phyloP scores from a whole-genome alignment of 2,329 filamentous ascomycete genomes.

The Stachybotrys chartarum region DNA sequence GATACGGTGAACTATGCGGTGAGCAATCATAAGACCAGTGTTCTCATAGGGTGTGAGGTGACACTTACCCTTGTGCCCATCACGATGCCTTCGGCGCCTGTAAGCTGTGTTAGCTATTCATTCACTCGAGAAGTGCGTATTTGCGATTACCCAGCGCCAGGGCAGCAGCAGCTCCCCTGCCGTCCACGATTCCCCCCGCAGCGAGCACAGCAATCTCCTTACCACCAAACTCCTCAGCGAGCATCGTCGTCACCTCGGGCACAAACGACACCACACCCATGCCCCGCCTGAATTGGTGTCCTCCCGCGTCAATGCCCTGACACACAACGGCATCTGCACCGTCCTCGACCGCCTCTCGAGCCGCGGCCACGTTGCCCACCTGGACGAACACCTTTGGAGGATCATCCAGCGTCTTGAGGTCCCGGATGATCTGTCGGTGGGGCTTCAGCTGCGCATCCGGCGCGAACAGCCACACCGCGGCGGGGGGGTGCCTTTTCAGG shows the following conservation, averaged over 20 bases:
- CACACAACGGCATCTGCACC: constrained; percentile 53
- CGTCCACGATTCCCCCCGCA: constrained; percentile 53
- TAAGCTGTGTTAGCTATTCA: constrained; percentile 4
- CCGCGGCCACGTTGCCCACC: constrained; percentile 51
- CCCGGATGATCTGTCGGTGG: constrained; percentile 26
- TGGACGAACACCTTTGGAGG: constrained; percentile 51
- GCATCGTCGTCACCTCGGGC: constrained; percentile 46
- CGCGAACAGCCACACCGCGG: constrained; percentile 62
- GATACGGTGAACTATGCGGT: constrained; percentile 35
- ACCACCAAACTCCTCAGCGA: constrained; percentile 28
- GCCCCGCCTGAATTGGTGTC: constrained; percentile 50
- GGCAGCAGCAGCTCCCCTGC: constrained; percentile 46
- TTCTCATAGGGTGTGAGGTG: neutral
- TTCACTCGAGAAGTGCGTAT: neutral
- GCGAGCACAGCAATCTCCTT: constrained; percentile 38
- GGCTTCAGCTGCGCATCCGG: constrained; percentile 36
- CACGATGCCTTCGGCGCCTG: constrained; percentile 35
- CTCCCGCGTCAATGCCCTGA: constrained; percentile 58
- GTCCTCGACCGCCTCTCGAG: constrained; percentile 37
- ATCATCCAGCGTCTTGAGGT: constrained; percentile 18
- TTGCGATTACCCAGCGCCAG: constrained; percentile 40
- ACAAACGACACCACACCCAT: constrained; percentile 49
- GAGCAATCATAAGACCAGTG: neutral
- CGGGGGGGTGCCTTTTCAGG: constrained; percentile 44
- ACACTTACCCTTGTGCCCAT: constrained; percentile 34